These are phyloP conservation scores for Didymella pinodella DNA, from an alignment of 2,329 filamentous ascomycete genomes.

Conservation along the genomic window DNA sequence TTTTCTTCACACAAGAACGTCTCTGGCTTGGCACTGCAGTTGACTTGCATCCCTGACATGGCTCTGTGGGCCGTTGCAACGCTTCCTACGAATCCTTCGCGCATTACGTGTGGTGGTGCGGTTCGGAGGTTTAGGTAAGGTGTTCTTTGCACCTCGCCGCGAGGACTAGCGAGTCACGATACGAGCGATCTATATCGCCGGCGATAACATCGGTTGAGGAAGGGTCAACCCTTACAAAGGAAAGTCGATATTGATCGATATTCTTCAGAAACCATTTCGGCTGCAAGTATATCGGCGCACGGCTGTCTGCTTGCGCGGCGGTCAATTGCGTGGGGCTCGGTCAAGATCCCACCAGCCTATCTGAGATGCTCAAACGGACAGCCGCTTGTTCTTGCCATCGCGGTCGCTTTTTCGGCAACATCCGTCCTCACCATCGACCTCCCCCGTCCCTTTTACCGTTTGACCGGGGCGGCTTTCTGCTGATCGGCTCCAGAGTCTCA, in stretches of 20 bases:
- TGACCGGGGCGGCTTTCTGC: slow-evolving; percentile 6
- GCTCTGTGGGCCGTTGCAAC: slow-evolving; percentile 13
- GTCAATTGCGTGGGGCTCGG: neutral
- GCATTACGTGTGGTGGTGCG: slow-evolving; percentile 3
- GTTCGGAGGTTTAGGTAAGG: slow-evolving; percentile 7
- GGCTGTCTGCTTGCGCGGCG: slow-evolving; percentile 5
- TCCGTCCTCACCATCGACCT: slow-evolving; percentile 1
- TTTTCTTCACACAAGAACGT: slow-evolving; percentile 9
- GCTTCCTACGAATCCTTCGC: slow-evolving; percentile 13
- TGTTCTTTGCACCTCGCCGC: slow-evolving; percentile 4
- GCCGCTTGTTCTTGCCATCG: slow-evolving; percentile 10
- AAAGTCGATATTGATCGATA: neutral
- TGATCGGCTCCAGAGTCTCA: slow-evolving; percentile 9
- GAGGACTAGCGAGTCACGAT: slow-evolving; percentile 5
- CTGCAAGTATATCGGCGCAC: neutral
- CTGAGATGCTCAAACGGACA: neutral
- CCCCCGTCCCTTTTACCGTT: slow-evolving; percentile 9
- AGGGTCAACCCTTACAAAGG: slow-evolving; percentile 6
- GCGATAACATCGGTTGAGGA: neutral
- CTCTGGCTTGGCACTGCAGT: slow-evolving; percentile 6
- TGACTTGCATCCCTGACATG: slow-evolving; percentile 6
- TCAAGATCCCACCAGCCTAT: neutral
- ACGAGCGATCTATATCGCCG: slow-evolving; percentile 6
- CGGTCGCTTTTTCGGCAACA: slow-evolving; percentile 9
- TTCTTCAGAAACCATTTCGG: neutral